Base-by-base conservation (phyloP, 2,329 filamentous ascomycete species). In the Diaporthe vexans region DNA sequence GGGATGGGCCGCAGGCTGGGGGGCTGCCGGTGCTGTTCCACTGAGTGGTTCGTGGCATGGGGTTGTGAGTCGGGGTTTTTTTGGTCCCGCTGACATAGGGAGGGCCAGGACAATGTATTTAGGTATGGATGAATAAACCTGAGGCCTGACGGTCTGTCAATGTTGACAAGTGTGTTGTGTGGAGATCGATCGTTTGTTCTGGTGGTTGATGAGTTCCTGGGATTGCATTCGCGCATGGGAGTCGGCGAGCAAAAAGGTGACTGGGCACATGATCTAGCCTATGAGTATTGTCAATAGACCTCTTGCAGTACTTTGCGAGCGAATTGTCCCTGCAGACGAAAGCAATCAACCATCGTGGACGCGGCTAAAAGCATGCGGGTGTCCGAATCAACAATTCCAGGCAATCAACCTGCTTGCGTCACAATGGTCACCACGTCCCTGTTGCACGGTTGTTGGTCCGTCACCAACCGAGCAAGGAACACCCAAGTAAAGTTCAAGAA, bases 11-110 rank as follows among this genome's bases (percentile, higher is more conserved):
- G 7, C 74, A 74, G 61, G 52, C 61, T n/a, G 26, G 46, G 35
- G 69, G 54, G 29, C 9, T 72, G 24, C 74, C 67, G 33, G 74
- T 29, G 19, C 29, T 76, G 19, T 75, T 75, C 33, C 74, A 75
- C 46, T 76, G 57, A 54, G 33, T 29, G 21, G 15, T 5, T 19
- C 4, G 15, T 43, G 40, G 19, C 46, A 48, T n/a, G n/a, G n/a
- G n/a, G n/a, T n/a, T n/a, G n/a, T n/a, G n/a, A n/a, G n/a, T n/a
- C n/a, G n/a, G n/a, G n/a, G n/a, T n/a, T n/a, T n/a, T n/a, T n/a
- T n/a, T n/a, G n/a, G n/a, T n/a, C n/a, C n/a, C n/a, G n/a, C n/a
- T n/a, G n/a, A n/a, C n/a, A n/a, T n/a, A n/a, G n/a, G n/a, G n/a
- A n/a, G n/a, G n/a, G n/a, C n/a, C 40, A 43, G 7, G 17, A 17